A percentile compares a stretch with the other conserved stretches of the same genome.
Conservation (phyloP, 441 rosid species). For the Croton setiger region DNA sequence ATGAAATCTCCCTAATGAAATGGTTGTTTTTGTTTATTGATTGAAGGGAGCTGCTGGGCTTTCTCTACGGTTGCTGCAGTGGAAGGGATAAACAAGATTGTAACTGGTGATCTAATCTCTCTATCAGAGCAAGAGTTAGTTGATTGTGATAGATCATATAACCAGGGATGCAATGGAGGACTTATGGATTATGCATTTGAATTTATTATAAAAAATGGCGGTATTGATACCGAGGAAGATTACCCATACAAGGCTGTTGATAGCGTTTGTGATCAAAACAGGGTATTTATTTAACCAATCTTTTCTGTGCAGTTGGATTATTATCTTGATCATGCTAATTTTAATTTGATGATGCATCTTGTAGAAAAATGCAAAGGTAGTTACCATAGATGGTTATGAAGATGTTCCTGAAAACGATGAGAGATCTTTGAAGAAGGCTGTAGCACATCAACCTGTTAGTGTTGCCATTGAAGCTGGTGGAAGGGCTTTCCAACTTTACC, state of each 20-base stretch:
- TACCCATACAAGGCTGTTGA: slow-evolving; percentile 72
- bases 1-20: not conserved
- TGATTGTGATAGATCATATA: slow-evolving; percentile 71
- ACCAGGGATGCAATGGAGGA: slow-evolving; percentile 89
- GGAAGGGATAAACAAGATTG: slow-evolving; percentile 88
- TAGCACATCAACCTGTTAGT: slow-evolving; percentile 72
- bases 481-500: slow-evolving; percentile 68
- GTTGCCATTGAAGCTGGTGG: slow-evolving; percentile 93
- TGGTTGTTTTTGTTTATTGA: not conserved
- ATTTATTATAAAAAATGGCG: slow-evolving; percentile 80
- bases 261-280: slow-evolving; percentile 50
- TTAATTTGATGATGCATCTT: slow-evolving; percentile 11
- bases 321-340: not conserved
- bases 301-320: not conserved
- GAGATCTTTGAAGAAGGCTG: slow-evolving; percentile 65
- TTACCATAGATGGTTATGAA: slow-evolving; percentile 66
- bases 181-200: slow-evolving; percentile 89
- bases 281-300: slow-evolving; percentile 37
- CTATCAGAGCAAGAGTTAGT: slow-evolving; percentile 93
- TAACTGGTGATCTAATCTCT: slow-evolving; percentile 61
- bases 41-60: slow-evolving; percentile 96
- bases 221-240: slow-evolving; percentile 74
- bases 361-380: slow-evolving; percentile 80
- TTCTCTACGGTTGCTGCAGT: slow-evolving; percentile 78
- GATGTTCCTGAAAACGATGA: slow-evolving; percentile 71